These are phyloP conservation scores for Metarhizium sp. DNA, from an alignment of 2,329 filamentous ascomycete species.

Conservation along the genomic window DNA sequence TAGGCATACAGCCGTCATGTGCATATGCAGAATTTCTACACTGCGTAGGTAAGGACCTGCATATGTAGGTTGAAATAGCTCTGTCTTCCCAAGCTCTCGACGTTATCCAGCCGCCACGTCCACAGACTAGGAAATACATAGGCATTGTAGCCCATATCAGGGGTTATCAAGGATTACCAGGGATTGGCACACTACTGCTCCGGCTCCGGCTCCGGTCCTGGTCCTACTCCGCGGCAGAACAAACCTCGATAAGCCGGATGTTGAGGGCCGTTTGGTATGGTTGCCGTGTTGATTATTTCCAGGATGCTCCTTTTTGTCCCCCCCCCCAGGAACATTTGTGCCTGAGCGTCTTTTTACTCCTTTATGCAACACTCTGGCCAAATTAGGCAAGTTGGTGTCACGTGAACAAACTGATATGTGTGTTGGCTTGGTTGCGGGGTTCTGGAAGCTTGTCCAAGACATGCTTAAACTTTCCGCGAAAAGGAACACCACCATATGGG, in stretches of 20 bases:
- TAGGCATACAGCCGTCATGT: no score
- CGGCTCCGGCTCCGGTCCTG: neutral
- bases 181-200: neutral
- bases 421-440: neutral
- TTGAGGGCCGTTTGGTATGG: neutral
- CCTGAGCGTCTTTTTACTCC: neutral
- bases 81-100: no score
- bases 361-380: neutral
- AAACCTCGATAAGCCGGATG: no score
- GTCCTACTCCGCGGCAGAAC: no score
- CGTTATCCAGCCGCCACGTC: no score
- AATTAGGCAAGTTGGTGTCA: constrained; percentile 2
- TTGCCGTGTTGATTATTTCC: neutral
- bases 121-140: no score
- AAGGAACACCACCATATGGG: neutral
- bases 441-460: constrained; percentile 1
- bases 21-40: no score
- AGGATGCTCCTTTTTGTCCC: neutral
- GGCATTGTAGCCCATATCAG: no score
- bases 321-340: no score
- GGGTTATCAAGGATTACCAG: no score
- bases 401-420: neutral
- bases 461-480: neutral
- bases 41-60: no score
- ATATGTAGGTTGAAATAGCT: no score